Base-by-base conservation (phyloP, 78 protist species). In the Protostelium mycophagum region DNA sequence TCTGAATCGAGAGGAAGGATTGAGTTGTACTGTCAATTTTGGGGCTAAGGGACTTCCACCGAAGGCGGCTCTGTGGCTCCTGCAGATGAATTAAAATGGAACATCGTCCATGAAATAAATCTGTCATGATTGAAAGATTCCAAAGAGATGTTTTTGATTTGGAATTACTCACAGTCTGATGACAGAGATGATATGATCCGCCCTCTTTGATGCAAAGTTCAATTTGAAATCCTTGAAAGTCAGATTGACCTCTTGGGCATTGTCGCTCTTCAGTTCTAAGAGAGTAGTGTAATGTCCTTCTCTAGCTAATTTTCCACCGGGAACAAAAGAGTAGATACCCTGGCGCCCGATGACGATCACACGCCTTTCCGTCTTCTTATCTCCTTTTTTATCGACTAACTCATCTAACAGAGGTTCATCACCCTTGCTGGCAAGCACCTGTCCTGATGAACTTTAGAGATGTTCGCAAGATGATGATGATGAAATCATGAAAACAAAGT, bases 321-420 rank as follows among this genome's bases (percentile, higher is more conserved):
- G 94, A 83, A 87, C 90, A 28, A 89, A 1, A 38, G 83, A 92
- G 28, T 90, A 38, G 28, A 92, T 87, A 83, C 94, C 88, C 63
- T 92, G 87, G 34, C 88, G 89, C 88, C 92, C 90, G 9, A 92
- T 28, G 83, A 92, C 87, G 34, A 88, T 38, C 29, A 92, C 88
- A 86, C 94, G 84, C 88, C 88, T 92, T 38, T 92, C 90, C 85
- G 94, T 91, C 63, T 92, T 92, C 91, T 92, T 92, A 16, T 36
- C 87, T 63, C 87, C 88, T 34, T 92, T 87, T n/a, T 92, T 92
- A 5, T 51, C 73, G 5, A 51, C 73, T 5, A 25, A 51, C 5
- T 16, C 73, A 5, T 51, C 73, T 16, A 5, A 51, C 73, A 16
- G 5, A 16, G 31, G 5, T 16, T 51, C 73, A 51, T 51, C 73